A percentile compares a stretch with the other conserved stretches of the same genome.
These are phyloP conservation scores for Epichloe bromicola DNA, from an alignment of 2,329 filamentous ascomycete genomes.

Conservation along the genomic window DNA sequence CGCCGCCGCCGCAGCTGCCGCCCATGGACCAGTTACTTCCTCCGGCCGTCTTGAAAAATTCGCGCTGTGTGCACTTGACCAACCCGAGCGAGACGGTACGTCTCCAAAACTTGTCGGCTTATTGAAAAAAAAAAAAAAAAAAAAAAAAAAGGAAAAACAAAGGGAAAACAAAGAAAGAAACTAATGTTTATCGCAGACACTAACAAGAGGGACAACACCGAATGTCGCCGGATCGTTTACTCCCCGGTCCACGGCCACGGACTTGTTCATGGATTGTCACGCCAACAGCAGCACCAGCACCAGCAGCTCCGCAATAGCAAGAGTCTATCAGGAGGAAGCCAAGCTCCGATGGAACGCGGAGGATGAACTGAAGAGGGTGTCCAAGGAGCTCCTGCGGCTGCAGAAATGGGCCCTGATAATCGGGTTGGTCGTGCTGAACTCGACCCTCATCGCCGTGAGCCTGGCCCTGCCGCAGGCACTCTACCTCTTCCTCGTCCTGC, in stretches of 20 bases:
- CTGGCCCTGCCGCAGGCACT: slow-evolving; percentile 26
- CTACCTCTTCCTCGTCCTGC: slow-evolving; percentile 30
- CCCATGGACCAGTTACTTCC: slow-evolving; percentile 1
- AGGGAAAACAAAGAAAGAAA: not conserved
- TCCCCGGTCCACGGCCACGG: slow-evolving; percentile 14
- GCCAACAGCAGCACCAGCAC: slow-evolving; percentile 18
- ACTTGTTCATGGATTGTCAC: slow-evolving; percentile 10
- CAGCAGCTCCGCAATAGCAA: slow-evolving; percentile 22
- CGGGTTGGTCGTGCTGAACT: slow-evolving; percentile 22
- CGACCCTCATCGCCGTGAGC: slow-evolving; percentile 22
- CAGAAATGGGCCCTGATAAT: slow-evolving; percentile 27
- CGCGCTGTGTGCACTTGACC: slow-evolving; percentile 6
- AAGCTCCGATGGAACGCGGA: slow-evolving; percentile 27
- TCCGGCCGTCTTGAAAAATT: slow-evolving; percentile 7
- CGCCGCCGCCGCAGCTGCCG: not conserved
- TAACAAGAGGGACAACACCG: slow-evolving; percentile 14
- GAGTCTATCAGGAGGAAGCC: slow-evolving; percentile 24
- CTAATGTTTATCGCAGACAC: slow-evolving; percentile 14
- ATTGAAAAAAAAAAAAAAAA: too few relatives aligned
- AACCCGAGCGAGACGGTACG: slow-evolving; percentile 19
- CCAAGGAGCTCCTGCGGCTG: slow-evolving; percentile 22
- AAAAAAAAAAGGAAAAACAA: too few relatives aligned
- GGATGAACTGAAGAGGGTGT: slow-evolving; percentile 25
- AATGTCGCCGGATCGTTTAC: slow-evolving; percentile 14
- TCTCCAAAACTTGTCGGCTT: too few relatives aligned